phyloP scores from a whole-genome alignment of 78 protist species.

The Guillardia theta region DNA sequence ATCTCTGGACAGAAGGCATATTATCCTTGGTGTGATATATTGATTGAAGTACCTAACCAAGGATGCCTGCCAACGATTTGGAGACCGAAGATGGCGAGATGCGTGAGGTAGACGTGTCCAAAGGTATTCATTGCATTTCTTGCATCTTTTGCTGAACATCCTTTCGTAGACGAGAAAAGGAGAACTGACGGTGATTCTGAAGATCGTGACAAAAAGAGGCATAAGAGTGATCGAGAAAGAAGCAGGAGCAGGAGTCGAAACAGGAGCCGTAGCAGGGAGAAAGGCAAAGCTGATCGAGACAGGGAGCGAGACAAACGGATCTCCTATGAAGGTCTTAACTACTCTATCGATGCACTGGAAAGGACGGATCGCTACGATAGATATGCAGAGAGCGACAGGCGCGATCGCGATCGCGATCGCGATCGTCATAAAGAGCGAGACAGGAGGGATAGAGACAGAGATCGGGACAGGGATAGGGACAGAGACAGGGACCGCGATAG shows the following conservation, averaged over 20 bases:
- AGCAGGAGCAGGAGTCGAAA: too few species aligned
- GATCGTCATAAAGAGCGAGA: not conserved
- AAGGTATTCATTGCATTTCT: not conserved
- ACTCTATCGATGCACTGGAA: not conserved
- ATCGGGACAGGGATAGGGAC: conserved; percentile 22
- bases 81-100: not conserved
- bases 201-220: not conserved
- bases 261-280: not conserved
- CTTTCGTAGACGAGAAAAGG: not conserved
- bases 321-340: not conserved
- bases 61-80: not conserved
- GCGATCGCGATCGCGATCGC: not conserved
- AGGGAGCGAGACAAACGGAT: not conserved
- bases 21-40: too few species aligned
- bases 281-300: not conserved
- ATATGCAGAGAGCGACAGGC: not conserved
- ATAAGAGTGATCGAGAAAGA: not conserved
- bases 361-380: not conserved
- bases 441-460: not conserved
- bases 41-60: too few species aligned
- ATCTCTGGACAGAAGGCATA: too few species aligned
- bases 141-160: not conserved
- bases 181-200: not conserved
- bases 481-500: not conserved
- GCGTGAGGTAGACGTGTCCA: not conserved